phyloP scores from a whole-genome alignment of 208 protist species.

The Trypanosoma lewisi region DNA sequence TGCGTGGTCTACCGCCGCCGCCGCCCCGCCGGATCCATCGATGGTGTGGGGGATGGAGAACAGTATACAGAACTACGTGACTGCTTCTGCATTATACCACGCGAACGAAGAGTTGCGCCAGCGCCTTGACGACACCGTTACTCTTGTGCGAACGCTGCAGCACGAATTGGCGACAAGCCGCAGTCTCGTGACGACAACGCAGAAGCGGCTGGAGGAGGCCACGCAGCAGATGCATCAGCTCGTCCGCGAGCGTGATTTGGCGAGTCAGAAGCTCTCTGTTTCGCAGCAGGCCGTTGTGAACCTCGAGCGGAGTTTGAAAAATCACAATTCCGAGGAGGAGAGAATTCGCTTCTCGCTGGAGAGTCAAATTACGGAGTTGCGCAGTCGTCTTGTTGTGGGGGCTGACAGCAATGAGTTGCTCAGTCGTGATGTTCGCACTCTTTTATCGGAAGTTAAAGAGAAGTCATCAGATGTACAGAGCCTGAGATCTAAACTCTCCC shows the following conservation, averaged over 20 bases:
- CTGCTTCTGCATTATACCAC: slow-evolving; percentile 79
- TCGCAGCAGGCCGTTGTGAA: slow-evolving; percentile 46
- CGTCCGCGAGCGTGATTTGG: slow-evolving; percentile 79
- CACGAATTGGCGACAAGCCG: slow-evolving; percentile 66
- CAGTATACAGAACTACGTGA: slow-evolving; percentile 76
- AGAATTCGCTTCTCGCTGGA: slow-evolving; percentile 67
- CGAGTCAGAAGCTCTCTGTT: slow-evolving; percentile 59
- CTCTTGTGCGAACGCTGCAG: slow-evolving; percentile 62
- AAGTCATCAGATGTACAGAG: slow-evolving; percentile 57
- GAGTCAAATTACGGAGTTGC: slow-evolving; percentile 72
- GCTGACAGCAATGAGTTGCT: slow-evolving; percentile 85
- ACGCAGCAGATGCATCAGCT: slow-evolving; percentile 81
- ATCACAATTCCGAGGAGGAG: slow-evolving; percentile 58
- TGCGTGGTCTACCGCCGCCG: slow-evolving; percentile 34
- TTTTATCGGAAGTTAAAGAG: slow-evolving; percentile 63
- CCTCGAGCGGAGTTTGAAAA: slow-evolving; percentile 61
- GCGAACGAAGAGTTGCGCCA: slow-evolving; percentile 85
- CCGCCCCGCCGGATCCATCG: slow-evolving; percentile 66
- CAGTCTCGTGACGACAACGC: slow-evolving; percentile 28
- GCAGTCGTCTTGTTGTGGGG: slow-evolving; percentile 67
- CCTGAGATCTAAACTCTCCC: slow-evolving; percentile 68
- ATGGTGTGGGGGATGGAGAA: slow-evolving; percentile 89
- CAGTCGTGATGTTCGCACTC: slow-evolving; percentile 62
- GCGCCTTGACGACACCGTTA: slow-evolving; percentile 69
- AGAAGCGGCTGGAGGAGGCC: slow-evolving; percentile 56